phyloP scores from a whole-genome alignment of 2,329 filamentous ascomycete species.

The Tetracladium maxilliforme region DNA sequence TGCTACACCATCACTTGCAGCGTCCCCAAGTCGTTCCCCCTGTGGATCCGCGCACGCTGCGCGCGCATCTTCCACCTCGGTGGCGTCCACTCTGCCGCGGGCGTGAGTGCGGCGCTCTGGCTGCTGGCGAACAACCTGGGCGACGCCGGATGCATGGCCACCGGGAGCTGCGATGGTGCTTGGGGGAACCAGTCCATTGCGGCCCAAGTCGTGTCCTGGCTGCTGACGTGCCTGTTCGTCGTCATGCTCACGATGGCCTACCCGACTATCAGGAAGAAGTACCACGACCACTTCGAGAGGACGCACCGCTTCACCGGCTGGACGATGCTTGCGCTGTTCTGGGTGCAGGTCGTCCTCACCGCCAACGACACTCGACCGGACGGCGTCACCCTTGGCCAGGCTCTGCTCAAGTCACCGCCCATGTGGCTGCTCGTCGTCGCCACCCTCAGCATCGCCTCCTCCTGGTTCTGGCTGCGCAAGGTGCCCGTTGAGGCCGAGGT shows the following conservation, averaged over 20 bases:
- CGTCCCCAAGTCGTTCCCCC: conserved; percentile 25
- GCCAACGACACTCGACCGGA: conserved; percentile 24
- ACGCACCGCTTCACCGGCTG: conserved; percentile 64
- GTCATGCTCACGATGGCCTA: conserved; percentile 47
- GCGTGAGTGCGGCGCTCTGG: conserved; percentile 30
- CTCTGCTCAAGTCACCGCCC: conserved; percentile 28
- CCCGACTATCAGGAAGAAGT: conserved; percentile 43
- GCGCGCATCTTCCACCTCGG: conserved; percentile 37
- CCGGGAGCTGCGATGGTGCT: conserved; percentile 4
- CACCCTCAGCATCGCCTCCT: conserved; percentile 51
- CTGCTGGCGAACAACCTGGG: conserved; percentile 20
- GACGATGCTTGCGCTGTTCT: conserved; percentile 49
- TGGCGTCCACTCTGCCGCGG: conserved; percentile 36
- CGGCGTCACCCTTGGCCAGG: conserved; percentile 10
- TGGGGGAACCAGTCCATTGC: conserved; percentile 22
- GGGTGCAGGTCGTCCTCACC: conserved; percentile 43
- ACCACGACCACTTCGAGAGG: conserved; percentile 57
- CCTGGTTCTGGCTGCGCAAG: conserved; percentile 59
- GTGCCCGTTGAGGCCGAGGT: conserved; percentile 49
- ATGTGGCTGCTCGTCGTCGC: conserved; percentile 57
- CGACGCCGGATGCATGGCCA: conserved; percentile 11
- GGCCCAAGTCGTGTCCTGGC: conserved; percentile 40
- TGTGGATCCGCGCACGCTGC: conserved; percentile 28
- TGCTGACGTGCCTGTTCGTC: conserved; percentile 41
- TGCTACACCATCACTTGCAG: conserved; percentile 30